Evolutionary conservation across 164 flowering plant genomes (phyloP).

Genomic region (Litsea cubeba): DNA sequence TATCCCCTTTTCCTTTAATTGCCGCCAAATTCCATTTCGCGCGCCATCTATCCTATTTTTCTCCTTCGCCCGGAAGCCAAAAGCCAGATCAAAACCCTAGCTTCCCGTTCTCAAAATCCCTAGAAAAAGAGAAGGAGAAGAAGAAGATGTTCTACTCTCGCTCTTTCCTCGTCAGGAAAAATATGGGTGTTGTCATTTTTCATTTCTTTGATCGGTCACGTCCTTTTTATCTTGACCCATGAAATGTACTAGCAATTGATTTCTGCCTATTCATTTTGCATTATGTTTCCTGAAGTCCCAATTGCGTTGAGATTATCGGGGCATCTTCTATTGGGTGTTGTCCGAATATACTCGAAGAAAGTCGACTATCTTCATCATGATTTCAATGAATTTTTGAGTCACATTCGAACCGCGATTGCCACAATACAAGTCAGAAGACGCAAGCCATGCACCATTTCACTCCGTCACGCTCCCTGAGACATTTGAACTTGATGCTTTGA

Average conservation of each 20-base stretch:
- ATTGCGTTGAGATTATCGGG: conserved; percentile 83
- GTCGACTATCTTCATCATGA: conserved; percentile 71
- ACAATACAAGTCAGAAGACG: conserved; percentile 40
- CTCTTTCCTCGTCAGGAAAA: conserved; percentile 63
- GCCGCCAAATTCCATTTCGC: too few species aligned
- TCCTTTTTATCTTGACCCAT: too few species aligned
- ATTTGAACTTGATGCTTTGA: conserved; percentile 60
- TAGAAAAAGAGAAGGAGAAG: neutral
- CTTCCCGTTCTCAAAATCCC: neutral
- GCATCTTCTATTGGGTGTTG: conserved; percentile 85
- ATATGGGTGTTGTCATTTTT: neutral
- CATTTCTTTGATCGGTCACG: too few species aligned
- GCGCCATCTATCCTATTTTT: too few species aligned
- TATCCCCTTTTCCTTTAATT: too few species aligned
- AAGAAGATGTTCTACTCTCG: conserved; percentile 75
- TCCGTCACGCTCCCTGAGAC: conserved; percentile 69
- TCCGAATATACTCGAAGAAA: conserved; percentile 85
- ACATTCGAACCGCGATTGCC: conserved; percentile 37
- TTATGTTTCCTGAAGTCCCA: conserved; percentile 79
- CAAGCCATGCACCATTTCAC: conserved; percentile 50
- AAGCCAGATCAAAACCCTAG: neutral
- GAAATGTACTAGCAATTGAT: too few species aligned
- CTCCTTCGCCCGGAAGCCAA: too few species aligned
- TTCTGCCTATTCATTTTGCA: conserved; percentile 14
- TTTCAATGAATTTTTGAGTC: conserved; percentile 32